A percentile compares a stretch with the other conserved stretches of the same genome.
Conservation (phyloP, 2,329 filamentous ascomycete species). For the Calonectria pseudoturangicola region DNA sequence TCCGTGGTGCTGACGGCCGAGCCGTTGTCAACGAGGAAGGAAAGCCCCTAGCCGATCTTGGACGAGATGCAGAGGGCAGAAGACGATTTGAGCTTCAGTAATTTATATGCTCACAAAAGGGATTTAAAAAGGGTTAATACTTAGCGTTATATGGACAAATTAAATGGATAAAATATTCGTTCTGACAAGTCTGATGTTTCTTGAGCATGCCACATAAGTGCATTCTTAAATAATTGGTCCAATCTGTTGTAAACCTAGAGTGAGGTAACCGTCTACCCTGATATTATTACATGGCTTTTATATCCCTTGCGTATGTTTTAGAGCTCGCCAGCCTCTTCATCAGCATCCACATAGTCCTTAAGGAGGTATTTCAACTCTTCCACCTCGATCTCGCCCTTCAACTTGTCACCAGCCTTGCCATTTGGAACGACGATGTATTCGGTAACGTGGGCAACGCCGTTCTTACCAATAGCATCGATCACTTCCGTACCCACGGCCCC, state of each 20-base stretch:
- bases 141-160: background rate
- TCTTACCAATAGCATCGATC: slow-evolving; percentile 82
- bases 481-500: slow-evolving; percentile 79
- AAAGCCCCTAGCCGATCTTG: slow-evolving; percentile 15
- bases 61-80: slow-evolving; percentile 21
- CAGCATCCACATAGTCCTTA: slow-evolving; percentile 51
- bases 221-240: background rate
- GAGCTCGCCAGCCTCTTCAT: slow-evolving; percentile 39
- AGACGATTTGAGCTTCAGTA: slow-evolving; percentile 28
- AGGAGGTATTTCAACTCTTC: slow-evolving; percentile 57
- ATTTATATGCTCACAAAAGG: background rate
- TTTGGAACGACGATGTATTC: slow-evolving; percentile 85
- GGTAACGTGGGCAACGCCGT: slow-evolving; percentile 90
- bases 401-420: slow-evolving; percentile 61
- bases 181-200: background rate
- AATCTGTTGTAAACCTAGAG: background rate
- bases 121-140: background rate
- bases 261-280: background rate
- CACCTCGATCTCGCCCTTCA: slow-evolving; percentile 52
- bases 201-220: background rate
- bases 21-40: slow-evolving; percentile 20
- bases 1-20: slow-evolving; percentile 57
- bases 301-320: slow-evolving; percentile 11
- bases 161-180: background rate
- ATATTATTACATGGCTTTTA: background rate